Evolutionary conservation across 2,329 filamentous ascomycete genomes (phyloP), one percentile per base, ranked within the genome.

Genomic region (Stenocarpella maydis): DNA sequence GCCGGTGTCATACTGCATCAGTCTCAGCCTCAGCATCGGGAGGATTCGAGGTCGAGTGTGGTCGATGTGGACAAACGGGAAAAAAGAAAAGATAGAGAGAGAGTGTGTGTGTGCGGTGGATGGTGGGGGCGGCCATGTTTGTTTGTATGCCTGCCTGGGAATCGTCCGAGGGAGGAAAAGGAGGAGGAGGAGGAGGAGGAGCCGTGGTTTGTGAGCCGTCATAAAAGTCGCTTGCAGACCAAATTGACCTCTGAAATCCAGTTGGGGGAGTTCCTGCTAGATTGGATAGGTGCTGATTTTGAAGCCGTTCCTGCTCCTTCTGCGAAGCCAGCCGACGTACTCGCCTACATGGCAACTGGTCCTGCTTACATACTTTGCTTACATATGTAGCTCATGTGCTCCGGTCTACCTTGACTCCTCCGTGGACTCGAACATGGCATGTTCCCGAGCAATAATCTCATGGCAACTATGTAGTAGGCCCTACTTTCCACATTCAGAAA

Each of bases 281-380:
- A 15, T 31, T 37, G 58, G 43, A 63, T 28, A 43, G 58, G 49
- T 63, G 58, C 41, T 49, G 41, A 63, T 34, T 49, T 61, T 61
- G 58, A 34, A 47, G 12, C n/a, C 41, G 12, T 39, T 8, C 5
- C 8, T 37, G 43, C 43, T 63, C 58, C 58, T 63, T 37, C 43
- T 37, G 43, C 21, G 28, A 47, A 31, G 24, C 12, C 19, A 8
- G 31, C 8, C 26, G 26, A 63, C 26, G 5, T n/a, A 9, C 28
- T 26, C 15, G 43, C 37, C n/a, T 12, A 34, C 28, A 3, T 47
- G n/a, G n/a, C n/a, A n/a, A n/a, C n/a, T n/a, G n/a, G n/a, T n/a
- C n/a, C n/a, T n/a, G n/a, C n/a, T n/a, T n/a, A n/a, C n/a, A n/a
- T n/a, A n/a, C n/a, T n/a, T n/a, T n/a, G n/a, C n/a, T n/a, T n/a